Evolutionary conservation across 208 protist species (phyloP).

Genomic region (Crithidia bombi): DNA sequence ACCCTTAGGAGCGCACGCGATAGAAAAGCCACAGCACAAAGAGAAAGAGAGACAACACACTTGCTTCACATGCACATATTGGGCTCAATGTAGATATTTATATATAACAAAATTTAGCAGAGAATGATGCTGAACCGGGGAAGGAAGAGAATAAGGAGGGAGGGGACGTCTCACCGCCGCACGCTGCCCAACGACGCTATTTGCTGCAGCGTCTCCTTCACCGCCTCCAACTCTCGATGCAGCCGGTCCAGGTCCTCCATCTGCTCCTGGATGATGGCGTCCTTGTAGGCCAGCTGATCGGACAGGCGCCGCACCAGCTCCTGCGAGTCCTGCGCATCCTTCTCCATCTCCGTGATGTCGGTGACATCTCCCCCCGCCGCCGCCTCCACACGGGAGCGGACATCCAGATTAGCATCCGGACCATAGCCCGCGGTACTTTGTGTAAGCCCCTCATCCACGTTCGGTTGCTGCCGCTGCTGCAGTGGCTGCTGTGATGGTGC

Average conservation of each 20-base stretch:
- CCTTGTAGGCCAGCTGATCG: conserved; percentile 31
- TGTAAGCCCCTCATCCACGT: background rate
- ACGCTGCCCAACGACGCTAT: conserved; percentile 27
- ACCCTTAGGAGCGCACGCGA: no score
- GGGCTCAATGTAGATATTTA: no score
- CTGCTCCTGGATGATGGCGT: conserved; percentile 33
- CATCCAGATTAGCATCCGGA: background rate
- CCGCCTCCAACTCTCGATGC: conserved; percentile 43
- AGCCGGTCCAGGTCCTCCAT: conserved; percentile 37
- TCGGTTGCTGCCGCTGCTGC: conserved; percentile 9
- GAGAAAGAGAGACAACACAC: background rate
- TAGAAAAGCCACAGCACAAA: no score
- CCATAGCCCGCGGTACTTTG: background rate
- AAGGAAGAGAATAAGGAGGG: background rate
- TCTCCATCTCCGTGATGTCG: background rate
- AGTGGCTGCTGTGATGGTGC: background rate
- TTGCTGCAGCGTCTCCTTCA: conserved; percentile 38
- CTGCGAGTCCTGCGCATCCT: conserved; percentile 1
- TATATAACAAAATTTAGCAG: no score
- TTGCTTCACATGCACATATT: no score
- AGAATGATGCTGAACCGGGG: background rate
- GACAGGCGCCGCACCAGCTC: conserved; percentile 12
- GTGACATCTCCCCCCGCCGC: background rate
- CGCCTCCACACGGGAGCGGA: background rate
- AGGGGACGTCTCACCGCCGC: background rate